phyloP scores from a whole-genome alignment of 2,329 filamentous ascomycete species.

The Clonostachys byssicola region DNA sequence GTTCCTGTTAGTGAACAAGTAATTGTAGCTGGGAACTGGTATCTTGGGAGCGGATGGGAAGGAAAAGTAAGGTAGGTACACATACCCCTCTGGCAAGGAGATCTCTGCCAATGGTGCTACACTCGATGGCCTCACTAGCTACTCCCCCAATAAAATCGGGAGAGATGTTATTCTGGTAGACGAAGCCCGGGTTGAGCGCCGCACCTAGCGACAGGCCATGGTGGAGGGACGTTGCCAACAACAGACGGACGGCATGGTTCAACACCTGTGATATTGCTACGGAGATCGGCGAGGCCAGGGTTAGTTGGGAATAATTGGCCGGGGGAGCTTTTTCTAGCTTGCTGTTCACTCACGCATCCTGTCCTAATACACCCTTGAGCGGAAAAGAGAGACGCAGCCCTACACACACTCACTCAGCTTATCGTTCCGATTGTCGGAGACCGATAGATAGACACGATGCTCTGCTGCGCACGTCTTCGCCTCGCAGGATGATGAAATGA shows the following conservation, averaged over 20 bases:
- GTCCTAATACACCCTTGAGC: too few species aligned
- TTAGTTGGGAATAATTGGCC: too few species aligned
- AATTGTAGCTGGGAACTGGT: too few species aligned
- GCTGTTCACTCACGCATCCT: too few species aligned
- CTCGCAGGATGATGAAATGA: too few species aligned
- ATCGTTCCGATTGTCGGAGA: too few species aligned
- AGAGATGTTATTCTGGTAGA: background rate
- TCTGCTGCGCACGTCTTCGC: too few species aligned
- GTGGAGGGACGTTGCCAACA: background rate
- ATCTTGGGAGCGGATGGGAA: background rate
- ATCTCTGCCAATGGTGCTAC: constrained; percentile 64
- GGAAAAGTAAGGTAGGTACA: too few species aligned
- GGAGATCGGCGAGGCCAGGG: background rate
- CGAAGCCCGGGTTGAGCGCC: background rate
- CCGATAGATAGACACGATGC: too few species aligned
- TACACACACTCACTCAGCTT: too few species aligned
- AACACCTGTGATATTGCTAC: background rate
- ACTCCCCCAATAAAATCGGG: constrained; percentile 52
- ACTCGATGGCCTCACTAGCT: constrained; percentile 65
- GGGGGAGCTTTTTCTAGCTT: too few species aligned
- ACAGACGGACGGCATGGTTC: background rate
- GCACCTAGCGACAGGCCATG: background rate
- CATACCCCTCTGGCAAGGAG: constrained; percentile 49
- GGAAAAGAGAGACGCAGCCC: too few species aligned
- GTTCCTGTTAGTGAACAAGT: background rate